Conservation (phyloP, 495 filamentous ascomycete genomes). For the Paragyromitra xinjiangensis region DNA sequence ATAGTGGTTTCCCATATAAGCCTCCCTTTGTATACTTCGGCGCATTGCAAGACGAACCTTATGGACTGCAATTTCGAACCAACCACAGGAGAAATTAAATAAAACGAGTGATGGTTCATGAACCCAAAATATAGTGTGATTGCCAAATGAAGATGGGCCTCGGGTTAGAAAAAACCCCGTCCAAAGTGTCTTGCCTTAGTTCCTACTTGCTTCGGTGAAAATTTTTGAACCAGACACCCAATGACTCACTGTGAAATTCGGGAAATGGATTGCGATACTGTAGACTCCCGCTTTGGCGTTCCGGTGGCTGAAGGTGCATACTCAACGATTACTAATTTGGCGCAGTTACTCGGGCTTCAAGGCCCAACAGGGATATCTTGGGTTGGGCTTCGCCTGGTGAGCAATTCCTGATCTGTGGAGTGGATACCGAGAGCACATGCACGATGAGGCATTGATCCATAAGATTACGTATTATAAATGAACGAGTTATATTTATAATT, state of each 20-base stretch:
- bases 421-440: too few relatives aligned
- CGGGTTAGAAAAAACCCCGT: background rate
- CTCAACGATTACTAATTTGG: too few relatives aligned
- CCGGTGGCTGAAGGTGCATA: background rate
- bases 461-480: background rate
- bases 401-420: too few relatives aligned
- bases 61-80: background rate
- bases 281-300: background rate
- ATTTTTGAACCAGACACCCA: background rate
- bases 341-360: too few relatives aligned
- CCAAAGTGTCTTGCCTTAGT: background rate
- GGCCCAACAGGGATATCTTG: too few relatives aligned
- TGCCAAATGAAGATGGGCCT: too few relatives aligned
- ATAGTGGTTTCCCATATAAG: background rate
- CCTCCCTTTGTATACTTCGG: background rate
- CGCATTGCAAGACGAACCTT: background rate
- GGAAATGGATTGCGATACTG: background rate
- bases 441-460: too few relatives aligned
- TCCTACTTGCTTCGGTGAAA: background rate
- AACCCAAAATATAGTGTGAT: background rate
- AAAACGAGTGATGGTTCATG: background rate
- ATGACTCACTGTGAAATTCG: background rate
- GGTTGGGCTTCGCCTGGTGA: too few relatives aligned
- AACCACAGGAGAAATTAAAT: background rate
- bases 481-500: background rate